phyloP scores from a whole-genome alignment of 441 rosid species.

The Brassica hybrid region DNA sequence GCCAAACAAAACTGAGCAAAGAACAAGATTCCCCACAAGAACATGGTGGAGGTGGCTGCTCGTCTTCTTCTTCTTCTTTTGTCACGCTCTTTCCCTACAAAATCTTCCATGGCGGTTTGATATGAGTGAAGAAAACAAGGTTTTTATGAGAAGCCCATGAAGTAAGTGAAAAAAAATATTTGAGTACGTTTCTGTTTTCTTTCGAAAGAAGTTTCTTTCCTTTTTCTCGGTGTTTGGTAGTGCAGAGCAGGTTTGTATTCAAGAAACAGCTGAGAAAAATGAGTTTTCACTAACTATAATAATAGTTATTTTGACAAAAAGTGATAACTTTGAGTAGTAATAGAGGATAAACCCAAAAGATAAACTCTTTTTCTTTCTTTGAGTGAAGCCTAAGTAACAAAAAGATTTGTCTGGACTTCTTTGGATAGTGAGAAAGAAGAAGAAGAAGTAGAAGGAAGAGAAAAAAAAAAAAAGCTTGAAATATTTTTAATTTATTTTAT shows the following conservation, averaged over 20 bases:
- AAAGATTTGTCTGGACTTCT: conserved; percentile 24
- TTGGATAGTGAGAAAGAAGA: conserved; percentile 37
- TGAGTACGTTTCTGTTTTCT: conserved; percentile 23
- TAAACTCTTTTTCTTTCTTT: conserved; percentile 32
- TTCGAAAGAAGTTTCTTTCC: conserved; percentile 5
- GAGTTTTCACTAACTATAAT: conserved; percentile 3
- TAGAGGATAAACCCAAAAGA: conserved; percentile 37
- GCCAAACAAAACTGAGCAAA: conserved; percentile 51
- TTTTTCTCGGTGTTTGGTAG: conserved; percentile 33
- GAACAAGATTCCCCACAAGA: conserved; percentile 57
- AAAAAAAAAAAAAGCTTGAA: background rate
- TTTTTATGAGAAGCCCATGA: conserved; percentile 33
- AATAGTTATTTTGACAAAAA: background rate
- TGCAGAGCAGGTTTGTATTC: conserved; percentile 36
- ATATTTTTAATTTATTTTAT: too few species aligned
- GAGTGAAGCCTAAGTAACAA: conserved; percentile 43
- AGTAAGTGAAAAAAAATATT: conserved; percentile 14
- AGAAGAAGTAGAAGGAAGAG: conserved; percentile 13
- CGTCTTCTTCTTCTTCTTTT: conserved; percentile 37
- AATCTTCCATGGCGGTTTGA: conserved; percentile 52
- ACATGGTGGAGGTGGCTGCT: conserved; percentile 36
- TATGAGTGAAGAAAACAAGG: conserved; percentile 1
- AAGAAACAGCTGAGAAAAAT: conserved; percentile 38
- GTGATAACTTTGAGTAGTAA: conserved; percentile 11
- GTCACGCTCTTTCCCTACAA: conserved; percentile 20